Evolutionary conservation across 176 grass and related monocot species (phyloP).

Genomic region (Bothriochloa decipiens): DNA sequence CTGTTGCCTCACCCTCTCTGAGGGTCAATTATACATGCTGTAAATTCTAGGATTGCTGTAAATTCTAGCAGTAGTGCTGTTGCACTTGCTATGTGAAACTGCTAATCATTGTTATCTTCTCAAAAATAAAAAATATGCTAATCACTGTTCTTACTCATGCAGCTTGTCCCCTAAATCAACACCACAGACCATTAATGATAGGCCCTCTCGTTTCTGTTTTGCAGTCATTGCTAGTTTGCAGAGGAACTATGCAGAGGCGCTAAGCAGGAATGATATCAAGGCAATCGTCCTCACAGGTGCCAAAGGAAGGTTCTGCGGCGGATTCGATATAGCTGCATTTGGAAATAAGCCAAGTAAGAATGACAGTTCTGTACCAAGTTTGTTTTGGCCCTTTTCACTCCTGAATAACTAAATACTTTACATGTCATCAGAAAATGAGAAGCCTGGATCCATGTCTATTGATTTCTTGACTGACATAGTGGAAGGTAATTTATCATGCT

Average conservation of each 20-base stretch:
- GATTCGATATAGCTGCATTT: conserved; percentile 79
- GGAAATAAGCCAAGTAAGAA: conserved; percentile 58
- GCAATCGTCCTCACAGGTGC: conserved; percentile 81
- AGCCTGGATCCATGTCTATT: conserved; percentile 55
- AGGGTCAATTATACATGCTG: background rate
- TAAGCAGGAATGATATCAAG: conserved; percentile 78
- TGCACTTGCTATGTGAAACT: background rate
- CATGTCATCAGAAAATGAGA: conserved; percentile 55
- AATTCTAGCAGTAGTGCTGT: background rate
- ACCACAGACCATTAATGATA: background rate
- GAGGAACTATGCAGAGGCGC: conserved; percentile 56
- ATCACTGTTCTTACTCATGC: background rate
- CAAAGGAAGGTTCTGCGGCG: conserved; percentile 79
- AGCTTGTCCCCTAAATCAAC: background rate
- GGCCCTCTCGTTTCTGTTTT: conserved; percentile 20
- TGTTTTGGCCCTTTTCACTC: background rate
- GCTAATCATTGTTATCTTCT: background rate
- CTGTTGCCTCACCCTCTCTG: background rate
- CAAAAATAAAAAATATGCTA: too few species aligned
- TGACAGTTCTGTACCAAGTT: background rate
- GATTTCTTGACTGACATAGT: conserved; percentile 66
- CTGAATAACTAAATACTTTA: background rate
- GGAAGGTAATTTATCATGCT: conserved; percentile 55
- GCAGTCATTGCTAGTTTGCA: conserved; percentile 75
- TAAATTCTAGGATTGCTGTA: background rate